Evolutionary conservation across 2,329 filamentous ascomycete species (phyloP).

Genomic region (Tolypocladium ophioglossoides): DNA sequence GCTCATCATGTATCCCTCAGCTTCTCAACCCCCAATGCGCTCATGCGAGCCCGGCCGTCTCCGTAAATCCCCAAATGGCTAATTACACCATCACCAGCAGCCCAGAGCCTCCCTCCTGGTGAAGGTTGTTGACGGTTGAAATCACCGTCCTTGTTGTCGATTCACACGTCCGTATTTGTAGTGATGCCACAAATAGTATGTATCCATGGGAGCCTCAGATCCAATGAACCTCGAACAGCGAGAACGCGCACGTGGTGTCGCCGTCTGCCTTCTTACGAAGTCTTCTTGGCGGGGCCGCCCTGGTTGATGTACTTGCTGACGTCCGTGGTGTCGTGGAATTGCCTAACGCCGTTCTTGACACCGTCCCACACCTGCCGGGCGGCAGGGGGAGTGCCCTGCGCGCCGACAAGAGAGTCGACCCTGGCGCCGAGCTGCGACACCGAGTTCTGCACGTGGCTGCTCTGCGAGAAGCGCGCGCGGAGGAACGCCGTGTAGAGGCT

Average conservation of each 20-base stretch:
- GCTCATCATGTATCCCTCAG: neutral
- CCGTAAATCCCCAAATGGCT: neutral
- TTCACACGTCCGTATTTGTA: neutral
- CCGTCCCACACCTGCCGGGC: slow-evolving; percentile 71
- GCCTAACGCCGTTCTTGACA: slow-evolving; percentile 61
- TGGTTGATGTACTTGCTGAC: slow-evolving; percentile 60
- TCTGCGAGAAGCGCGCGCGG: slow-evolving; percentile 81
- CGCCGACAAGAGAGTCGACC: slow-evolving; percentile 71
- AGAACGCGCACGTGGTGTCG: neutral
- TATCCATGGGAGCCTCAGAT: neutral
- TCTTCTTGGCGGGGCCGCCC: slow-evolving; percentile 39
- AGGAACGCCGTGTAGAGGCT: slow-evolving; percentile 84
- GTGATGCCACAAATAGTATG: neutral
- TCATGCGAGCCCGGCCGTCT: neutral
- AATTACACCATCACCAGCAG: neutral
- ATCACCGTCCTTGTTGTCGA: neutral
- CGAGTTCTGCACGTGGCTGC: slow-evolving; percentile 79
- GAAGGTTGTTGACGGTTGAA: neutral
- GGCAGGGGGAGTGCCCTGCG: slow-evolving; percentile 75
- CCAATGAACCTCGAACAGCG: neutral
- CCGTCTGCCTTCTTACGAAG: slow-evolving; percentile 20
- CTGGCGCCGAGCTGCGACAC: slow-evolving; percentile 63
- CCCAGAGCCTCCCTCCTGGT: neutral
- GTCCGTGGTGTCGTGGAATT: slow-evolving; percentile 74
- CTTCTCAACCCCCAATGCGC: neutral